Conservation (phyloP, 306 rosid species). For the Canavalia ensiformis region DNA sequence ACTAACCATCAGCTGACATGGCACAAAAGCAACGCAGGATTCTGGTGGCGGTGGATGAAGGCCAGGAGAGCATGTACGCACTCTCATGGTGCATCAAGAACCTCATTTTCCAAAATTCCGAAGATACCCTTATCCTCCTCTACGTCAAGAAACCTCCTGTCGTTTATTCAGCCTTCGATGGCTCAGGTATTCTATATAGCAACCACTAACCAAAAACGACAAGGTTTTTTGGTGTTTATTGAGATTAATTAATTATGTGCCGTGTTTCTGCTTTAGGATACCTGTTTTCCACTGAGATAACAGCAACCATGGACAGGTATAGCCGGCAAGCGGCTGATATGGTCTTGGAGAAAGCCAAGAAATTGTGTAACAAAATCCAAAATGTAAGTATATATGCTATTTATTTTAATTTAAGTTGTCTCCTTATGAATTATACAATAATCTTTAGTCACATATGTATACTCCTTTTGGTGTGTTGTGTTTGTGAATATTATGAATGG, state of each 20-base stretch:
- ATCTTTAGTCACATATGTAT: neutral
- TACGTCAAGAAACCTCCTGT: constrained; percentile 68
- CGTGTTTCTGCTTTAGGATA: constrained; percentile 56
- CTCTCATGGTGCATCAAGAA: constrained; percentile 87
- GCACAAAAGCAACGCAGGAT: constrained; percentile 64
- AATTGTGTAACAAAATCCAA: constrained; percentile 57
- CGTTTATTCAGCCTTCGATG: constrained; percentile 66
- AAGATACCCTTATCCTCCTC: constrained; percentile 73
- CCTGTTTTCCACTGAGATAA: constrained; percentile 69
- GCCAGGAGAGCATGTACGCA: constrained; percentile 87
- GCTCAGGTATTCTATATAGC: constrained; percentile 60
- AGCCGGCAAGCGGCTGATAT: constrained; percentile 62
- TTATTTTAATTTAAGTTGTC: no score
- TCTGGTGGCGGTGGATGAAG: constrained; percentile 87
- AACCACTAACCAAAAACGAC: neutral
- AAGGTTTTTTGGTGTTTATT: neutral
- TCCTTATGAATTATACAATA: neutral
- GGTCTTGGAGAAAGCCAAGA: constrained; percentile 73
- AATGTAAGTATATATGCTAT: constrained; percentile 50
- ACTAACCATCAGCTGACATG: constrained; percentile 54
- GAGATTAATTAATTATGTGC: neutral
- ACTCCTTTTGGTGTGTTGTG: no score
- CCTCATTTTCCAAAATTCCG: constrained; percentile 60
- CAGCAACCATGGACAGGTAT: constrained; percentile 65
- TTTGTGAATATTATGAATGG: constrained; percentile 3